phyloP scores from a whole-genome alignment of 345 rosid genomes.

The Hypericum perforatum region DNA sequence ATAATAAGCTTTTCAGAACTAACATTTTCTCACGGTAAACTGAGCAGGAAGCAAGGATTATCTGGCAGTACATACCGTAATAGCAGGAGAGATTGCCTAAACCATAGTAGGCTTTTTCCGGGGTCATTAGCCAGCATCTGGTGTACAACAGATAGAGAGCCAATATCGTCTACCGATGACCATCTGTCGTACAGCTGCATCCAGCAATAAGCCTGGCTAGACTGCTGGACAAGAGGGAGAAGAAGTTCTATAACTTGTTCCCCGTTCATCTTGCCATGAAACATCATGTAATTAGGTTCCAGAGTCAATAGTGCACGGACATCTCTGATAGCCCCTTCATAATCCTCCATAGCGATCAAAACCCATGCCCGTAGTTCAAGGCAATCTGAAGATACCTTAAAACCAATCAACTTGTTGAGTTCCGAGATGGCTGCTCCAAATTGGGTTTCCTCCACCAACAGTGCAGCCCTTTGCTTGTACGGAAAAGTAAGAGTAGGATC shows the following conservation, averaged over 20 bases:
- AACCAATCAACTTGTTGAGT: constrained; percentile 67
- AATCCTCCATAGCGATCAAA: constrained; percentile 62
- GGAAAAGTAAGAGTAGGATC: constrained; percentile 91
- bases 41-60: background rate
- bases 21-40: too few species aligned
- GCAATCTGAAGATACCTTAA: constrained; percentile 72
- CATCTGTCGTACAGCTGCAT: constrained; percentile 89
- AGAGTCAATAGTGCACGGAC: constrained; percentile 71
- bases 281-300: constrained; percentile 74
- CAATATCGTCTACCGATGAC: constrained; percentile 93
- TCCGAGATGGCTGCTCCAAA: constrained; percentile 63
- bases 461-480: constrained; percentile 68
- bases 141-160: constrained; percentile 87
- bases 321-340: constrained; percentile 70
- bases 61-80: constrained; percentile 38
- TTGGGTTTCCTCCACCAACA: constrained; percentile 60
- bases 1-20: too few species aligned
- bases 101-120: constrained; percentile 73
- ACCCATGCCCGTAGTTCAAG: constrained; percentile 92
- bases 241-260: constrained; percentile 70
- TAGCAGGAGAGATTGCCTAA: constrained; percentile 88
- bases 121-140: constrained; percentile 85
- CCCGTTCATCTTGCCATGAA: constrained; percentile 54
- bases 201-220: constrained; percentile 93
- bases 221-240: constrained; percentile 58